Evolutionary conservation across 257 asterid genomes (phyloP), one percentile per base, ranked within the genome.

Genomic region (Forsythia suspensa): DNA sequence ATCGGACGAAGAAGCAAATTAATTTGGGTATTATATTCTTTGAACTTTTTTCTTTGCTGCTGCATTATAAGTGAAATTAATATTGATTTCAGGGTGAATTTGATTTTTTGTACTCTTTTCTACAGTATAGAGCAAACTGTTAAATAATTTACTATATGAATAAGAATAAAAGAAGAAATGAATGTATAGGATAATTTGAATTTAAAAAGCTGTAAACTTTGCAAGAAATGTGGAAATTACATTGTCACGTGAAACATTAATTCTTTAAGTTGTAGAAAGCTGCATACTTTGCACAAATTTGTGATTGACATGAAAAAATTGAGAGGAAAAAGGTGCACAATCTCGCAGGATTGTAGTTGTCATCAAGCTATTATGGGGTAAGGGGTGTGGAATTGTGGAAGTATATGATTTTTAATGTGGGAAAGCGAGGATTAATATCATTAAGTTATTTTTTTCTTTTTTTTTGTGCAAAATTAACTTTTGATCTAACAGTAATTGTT

Each of bases 1-100:
- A 83, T 74, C 90, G 78, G 74, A 85, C 93, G 29, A 93, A 92
- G 86, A 86, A 87, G 81, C 98, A 93, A 89, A 85, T 95, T 39
- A 93, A 93, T 92, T 84, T 93, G 80, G 99, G 98, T 93, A 76
- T n/a, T 82, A 66, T 75, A 10, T 2, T 46, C 61, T 68, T 74
- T 73, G 66, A 20, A 37, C 57, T 51, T 65, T 76, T 37, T 4
- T 59, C 38, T 40, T 59, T 6, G 12, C 11, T 67, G 41, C 61
- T 76, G 6, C 39, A n/a, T 66, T 76, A 24, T 24, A 37, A n/a
- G 36, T 43, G 80, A 76, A 34, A n/a, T 5, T 48, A 67, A 5
- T 55, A 65, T 67, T 76, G 40, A 18, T 76, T 67, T 57, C 46
- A 7, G 41, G 34, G 16, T 77, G 76, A 66, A 20, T 66, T 37